Evolutionary conservation across 2,329 filamentous ascomycete species (phyloP), one percentile per base, ranked within the genome.

Genomic region (Paecilomyces dactylethromorphus): DNA sequence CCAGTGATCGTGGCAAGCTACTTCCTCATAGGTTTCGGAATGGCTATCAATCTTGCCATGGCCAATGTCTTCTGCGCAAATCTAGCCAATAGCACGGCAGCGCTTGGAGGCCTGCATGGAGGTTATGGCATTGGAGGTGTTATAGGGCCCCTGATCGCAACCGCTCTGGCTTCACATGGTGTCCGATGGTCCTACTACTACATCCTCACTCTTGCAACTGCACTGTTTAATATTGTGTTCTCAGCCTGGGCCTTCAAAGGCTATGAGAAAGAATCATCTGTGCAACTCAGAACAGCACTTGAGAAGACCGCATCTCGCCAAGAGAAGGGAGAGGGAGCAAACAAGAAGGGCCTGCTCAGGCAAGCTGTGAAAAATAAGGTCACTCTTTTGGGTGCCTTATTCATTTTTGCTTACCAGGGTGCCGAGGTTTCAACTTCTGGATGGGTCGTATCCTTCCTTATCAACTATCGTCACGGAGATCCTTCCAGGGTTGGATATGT

Each of bases 351-450:
- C 31, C 53, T 73, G 67, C 79, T 76, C 70, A 83, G 75, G 58
- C 70, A 76, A 56, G 79, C 82, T 1, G 65, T 86, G 32, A 76
- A 76, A 59, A 81, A 80, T 64, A 76, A 74, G 32, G 81, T 86
- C 3, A 90, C 92, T 0, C 74, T 94, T 1, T 80, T 94, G 0
- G 89, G 90, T 2, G 87, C 90, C 0, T 72, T 91, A 10, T 94
- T 94, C 78, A 89, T 94, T 71, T 94, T 95, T 71, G 85, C 87
- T 26, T 95, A 96, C 72, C 90, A 94, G 73, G 91, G 90, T 33
- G 88, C 89, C 35, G 91, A 95, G 74, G 90, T 95, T 15, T 87
- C 87, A 13, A 90, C 93, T 63, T 90, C 88, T 0, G 90, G 91
- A 56, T 95, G 91, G 91, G 87, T 93, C 54, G 91, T 93, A 62